These are phyloP conservation scores for Stachybotrys echinatus DNA, from an alignment of 2,329 filamentous ascomycete genomes.

Conservation along the genomic window DNA sequence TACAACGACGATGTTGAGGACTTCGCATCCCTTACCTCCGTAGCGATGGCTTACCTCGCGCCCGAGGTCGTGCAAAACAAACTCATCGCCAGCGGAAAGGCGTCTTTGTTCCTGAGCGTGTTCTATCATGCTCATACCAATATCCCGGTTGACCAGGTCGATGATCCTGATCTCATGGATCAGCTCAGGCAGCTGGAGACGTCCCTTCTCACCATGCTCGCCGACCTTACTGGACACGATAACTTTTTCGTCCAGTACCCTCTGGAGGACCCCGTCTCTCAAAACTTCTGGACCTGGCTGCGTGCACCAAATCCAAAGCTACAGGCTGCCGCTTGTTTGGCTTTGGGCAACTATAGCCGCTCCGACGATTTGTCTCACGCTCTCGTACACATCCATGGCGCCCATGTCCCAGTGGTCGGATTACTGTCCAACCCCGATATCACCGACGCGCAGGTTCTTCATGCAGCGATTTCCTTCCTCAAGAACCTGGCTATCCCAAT, in stretches of 20 bases:
- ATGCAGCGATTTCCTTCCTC: constrained; percentile 54
- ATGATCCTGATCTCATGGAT: constrained; percentile 37
- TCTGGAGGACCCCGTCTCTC: constrained; percentile 34
- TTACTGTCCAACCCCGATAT: constrained; percentile 37
- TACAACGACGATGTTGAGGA: constrained; percentile 45
- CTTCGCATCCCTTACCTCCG: constrained; percentile 45
- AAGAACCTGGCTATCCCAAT: constrained; percentile 59
- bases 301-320: constrained; percentile 33
- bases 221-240: constrained; percentile 47
- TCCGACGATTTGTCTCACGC: constrained; percentile 48
- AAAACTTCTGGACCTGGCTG: constrained; percentile 44
- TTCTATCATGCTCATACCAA: constrained; percentile 43
- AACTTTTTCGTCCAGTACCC: constrained; percentile 37
- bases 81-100: constrained; percentile 33
- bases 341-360: constrained; percentile 56
- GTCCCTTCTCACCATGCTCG: constrained; percentile 44
- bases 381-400: constrained; percentile 38
- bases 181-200: constrained; percentile 43
- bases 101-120: constrained; percentile 39
- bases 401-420: constrained; percentile 37
- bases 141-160: constrained; percentile 31
- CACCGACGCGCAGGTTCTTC: constrained; percentile 46
- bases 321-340: constrained; percentile 53
- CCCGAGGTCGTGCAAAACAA: constrained; percentile 44
- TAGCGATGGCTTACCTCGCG: constrained; percentile 51